Base-by-base conservation (phyloP, 495 filamentous ascomycete genomes). In the Penicillium roqueforti region DNA sequence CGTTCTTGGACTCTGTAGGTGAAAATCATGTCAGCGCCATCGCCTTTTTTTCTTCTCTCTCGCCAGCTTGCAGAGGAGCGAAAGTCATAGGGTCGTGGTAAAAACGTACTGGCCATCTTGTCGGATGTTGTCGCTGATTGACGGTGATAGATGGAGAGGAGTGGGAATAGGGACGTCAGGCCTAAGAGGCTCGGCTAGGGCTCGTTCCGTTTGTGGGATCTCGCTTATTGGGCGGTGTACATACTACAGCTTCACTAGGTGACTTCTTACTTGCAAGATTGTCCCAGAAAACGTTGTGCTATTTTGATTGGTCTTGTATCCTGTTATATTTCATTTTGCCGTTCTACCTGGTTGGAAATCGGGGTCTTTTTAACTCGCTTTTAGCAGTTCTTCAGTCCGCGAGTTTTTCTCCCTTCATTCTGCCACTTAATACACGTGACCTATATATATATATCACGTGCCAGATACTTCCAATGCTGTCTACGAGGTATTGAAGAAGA, bases 1-100 rank as follows among this genome's bases (percentile, higher is more conserved):
- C 92, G 84, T 97, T 97, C 89, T 97, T 97, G 56, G 92, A 96
- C 84, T 97, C 90, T 95, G 70, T 52, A 48, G 42, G 59, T 56
- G 55, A 62, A 63, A 57, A 38, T 43, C 55, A 54, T 56, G 71
- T 68, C 59, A 71, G 61, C 51, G 54, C 62, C 39, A 37, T 57
- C 44, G 54, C 29, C n/a, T 45, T 45, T 16, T 45, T 23, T 48
- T 39, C 34, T 54, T 54, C 54, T 56, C 31, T n/a, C 47, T 43
- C 11, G 16, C 18, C 34, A 39, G n/a, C 28, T 36, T n/a, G 39
- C 44, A 60, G 34, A 18, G 10, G 51, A 40, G 28, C 22, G 11
- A 29, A 50, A 31, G 40, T 44, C n/a, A 42, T 38, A 42, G 29
- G 23, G 14, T 47, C 36, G 23, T 40, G 25, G 47, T 56, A 49